Evolutionary conservation across 352 stramenopile genomes (phyloP), one percentile per base, ranked within the genome.

Genomic region (Globisporangium camurandrum): DNA sequence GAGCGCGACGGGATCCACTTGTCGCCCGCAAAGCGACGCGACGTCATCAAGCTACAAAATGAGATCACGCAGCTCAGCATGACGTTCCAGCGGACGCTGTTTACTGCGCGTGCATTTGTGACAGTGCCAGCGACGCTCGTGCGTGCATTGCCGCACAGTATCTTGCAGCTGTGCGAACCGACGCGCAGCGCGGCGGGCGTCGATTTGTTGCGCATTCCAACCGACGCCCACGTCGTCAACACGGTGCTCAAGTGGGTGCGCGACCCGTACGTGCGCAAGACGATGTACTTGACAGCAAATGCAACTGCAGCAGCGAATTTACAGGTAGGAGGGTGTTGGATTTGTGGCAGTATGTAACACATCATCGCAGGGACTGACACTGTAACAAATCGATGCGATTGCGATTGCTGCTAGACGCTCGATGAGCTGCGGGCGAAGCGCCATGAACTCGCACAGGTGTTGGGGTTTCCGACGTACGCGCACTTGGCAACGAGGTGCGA

Each of bases 1-100:
- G 93, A 98, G 71, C 73, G 88, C 7, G 95, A 98, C 64, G 95
- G 94, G 14, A 98, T 98, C 59, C 92, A 98, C 69, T 66, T 98
- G 42, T 58, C 75, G 1, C 43, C 76, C n/a, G 44, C 67, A 19
- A 60, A 88, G 23, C 77, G 92, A 4, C 62, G 81, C 34, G 60
- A 85, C 23, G 84, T 97, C n/a, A 86, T 95, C 43, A 51, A 75
- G 38, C 41, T 97, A 30, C 86, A 97, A 51, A 93, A 93, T 54
- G 75, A 91, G 31, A 87, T 98, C 33, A 93, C 78, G 37, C 62
- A 82, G 42, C 58, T 81, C 46, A 95, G 79, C 54, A 93, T 90
- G 56, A 53, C 95, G 34, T 98, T 97, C 67, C 81, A 89, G 51
- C 69, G 67, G 30, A 96, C 90, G 9, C 95, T 78, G 62, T 92